Conservation (phyloP, 208 protist genomes). For the Wallacemonas rigidus region DNA sequence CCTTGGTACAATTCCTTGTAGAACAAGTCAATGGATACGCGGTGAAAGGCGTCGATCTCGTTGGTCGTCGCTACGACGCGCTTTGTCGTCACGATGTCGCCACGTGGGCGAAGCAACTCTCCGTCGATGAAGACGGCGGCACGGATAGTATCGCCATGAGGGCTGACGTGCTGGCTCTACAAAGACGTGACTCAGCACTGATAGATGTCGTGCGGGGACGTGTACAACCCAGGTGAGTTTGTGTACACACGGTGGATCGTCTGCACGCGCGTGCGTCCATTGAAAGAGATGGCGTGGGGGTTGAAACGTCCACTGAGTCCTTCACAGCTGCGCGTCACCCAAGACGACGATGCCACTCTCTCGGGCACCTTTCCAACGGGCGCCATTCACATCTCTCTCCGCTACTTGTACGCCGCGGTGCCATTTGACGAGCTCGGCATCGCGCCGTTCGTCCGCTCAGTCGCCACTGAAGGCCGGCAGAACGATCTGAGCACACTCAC, state of each 20-base stretch:
- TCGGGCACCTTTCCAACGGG: background rate
- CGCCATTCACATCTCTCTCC: background rate
- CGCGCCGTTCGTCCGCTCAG: background rate
- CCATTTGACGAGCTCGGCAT: conserved; percentile 1
- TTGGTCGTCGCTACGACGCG: background rate
- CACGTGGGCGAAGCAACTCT: background rate
- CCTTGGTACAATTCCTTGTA: background rate
- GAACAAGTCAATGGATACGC: background rate
- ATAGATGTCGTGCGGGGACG: background rate
- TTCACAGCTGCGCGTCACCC: background rate
- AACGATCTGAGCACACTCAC: background rate
- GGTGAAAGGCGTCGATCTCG: background rate
- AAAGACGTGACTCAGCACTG: background rate
- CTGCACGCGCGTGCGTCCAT: background rate
- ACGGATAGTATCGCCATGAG: background rate
- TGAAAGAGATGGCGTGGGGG: conserved; percentile 11
- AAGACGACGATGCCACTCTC: background rate
- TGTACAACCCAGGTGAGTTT: background rate
- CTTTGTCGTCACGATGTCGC: background rate
- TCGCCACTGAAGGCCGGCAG: background rate
- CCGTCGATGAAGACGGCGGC: background rate
- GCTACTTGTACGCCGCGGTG: background rate
- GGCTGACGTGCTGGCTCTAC: background rate
- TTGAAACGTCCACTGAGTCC: conserved; percentile 1
- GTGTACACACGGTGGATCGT: conserved; percentile 1